Evolutionary conservation across 805 yeast species (phyloP), one percentile per base, ranked within the genome.

Genomic region (Monosporozyma yasuniensis): DNA sequence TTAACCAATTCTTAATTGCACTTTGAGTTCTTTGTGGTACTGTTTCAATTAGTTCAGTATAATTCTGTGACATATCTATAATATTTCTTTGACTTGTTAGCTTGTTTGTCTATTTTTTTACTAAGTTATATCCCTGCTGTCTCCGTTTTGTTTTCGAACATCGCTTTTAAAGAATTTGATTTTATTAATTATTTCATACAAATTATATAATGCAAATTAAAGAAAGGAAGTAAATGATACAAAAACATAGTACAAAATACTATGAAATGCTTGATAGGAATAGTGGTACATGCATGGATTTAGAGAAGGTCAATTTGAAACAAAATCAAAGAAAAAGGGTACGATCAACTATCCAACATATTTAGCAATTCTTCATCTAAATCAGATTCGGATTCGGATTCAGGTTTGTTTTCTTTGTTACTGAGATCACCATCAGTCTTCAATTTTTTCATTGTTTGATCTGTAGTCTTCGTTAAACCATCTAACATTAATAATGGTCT

Each of bases 321-420:
- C 14, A 30, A 10, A 30, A 4, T 34, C 7, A 4, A 12, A 7
- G 14, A 28, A 39, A 21, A 21, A 9, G 11, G 7, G n/a, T 22
- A 11, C 3, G 11, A n/a, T 28, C 41, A 47, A 21, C 35, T 22
- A 42, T 64, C 66, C 35, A 66, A 55, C 52, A 60, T 63, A 27
- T 59, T 57, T 45, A 66, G 38, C 12, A 64, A 55, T 50, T 64
- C 68, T 19, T 61, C 64, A 44, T 65, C 68, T 16, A 65, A 47
- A 28, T 55, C 64, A 3, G 66, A 64, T 25, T 25, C 27, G 27
- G n/a, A n/a, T n/a, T n/a, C n/a, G n/a, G n/a, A n/a, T n/a, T 58
- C 67, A 43, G 58, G 55, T 7, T 59, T 61, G 14, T 52, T 57
- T 16, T 50, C 49, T 23, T 45, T 46, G 9, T 28, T 53, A 4